Base-by-base conservation (phyloP, 768 basidiomycete species). In the Tulasnella sp. region DNA sequence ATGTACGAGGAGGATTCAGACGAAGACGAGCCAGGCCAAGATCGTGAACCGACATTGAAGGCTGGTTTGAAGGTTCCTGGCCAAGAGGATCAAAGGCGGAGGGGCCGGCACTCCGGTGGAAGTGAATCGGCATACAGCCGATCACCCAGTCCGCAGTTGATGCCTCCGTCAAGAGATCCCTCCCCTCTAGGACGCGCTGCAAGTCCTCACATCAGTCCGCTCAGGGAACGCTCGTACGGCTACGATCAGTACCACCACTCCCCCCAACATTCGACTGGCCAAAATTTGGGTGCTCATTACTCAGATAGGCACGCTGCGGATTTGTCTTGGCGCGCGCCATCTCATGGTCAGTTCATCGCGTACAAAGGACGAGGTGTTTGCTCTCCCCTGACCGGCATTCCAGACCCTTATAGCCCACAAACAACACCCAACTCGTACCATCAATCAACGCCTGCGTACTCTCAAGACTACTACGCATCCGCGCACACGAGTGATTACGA, bases 331-430 rank as follows among this genome's bases (percentile, higher is more conserved):
- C 52, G 52, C 16, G 22, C 52, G 1, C 32, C 52, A 29, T 59
- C 67, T 32, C n/a, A 67, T 32, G 67, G 67, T 67, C 29, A 67
- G 67, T 41, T 41, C 32, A 63, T 66, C 22, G 64, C 35, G 64
- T 66, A 59, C 52, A 59, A 59, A 59, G 9, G 5, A 59, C 52
- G 52, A 11, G 0, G 3, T 22, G 52, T 59, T 59, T 59, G 52
- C 12, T 22, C 19, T 47, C 52, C 11, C 22, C 52, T 59, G 52
- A 59, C 52, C 52, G 3, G 22, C 26, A n/a, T 32, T 29, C 22
- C 39, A 68, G 67, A 68, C 40, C 67, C 67, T 35, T 68, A 68
- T 68, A n/a, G 64, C 11, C 66, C 66, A 11, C 52, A 59, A 65
- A 65, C 63, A 65, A 37, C 63, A 65, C 39, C 63, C 63, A 65